Base-by-base conservation (phyloP, 768 basidiomycete species). In the Exsudoporus frostii region DNA sequence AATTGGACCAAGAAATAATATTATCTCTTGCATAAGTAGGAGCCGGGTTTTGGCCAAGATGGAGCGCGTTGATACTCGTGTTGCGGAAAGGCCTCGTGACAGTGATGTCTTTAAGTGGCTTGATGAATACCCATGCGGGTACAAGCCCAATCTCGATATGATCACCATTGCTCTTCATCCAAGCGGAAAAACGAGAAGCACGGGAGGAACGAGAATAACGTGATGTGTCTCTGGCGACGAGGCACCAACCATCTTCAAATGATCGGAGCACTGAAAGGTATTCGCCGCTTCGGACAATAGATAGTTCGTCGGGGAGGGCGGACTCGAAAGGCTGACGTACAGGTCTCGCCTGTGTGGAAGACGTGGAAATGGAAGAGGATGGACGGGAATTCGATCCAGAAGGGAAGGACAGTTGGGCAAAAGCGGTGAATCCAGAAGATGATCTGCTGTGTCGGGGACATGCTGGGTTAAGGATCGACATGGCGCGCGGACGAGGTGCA, bases 181-280 rank as follows among this genome's bases (percentile, higher is more conserved):
- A 33, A 51, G 48, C 7, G 20, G 55, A 60, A 29, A 56, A 20
- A n/a, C 48, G 51, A 7, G 77, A 79, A 50, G 74, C 74, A 52
- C 33, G 70, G 1, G 76, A 77, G 58, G 74, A 74, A 59, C 33
- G 70, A 1, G 76, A 77, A 58, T 74, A 74, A 59, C 24, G 68
- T 63, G 54, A 58, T 54, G 41, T 65, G 54, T 85, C 80, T 27
- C 85, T 74, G 19, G 80, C 83, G 47, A 88, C 85, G 47, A 88
- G 75, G 59, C 85, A 88, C 89, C 89, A 92, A 2, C 88, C 89
- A 52, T 91, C 89, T 53, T 90, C 85, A 60, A 84, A 88, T 5
- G 81, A 81, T 54, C 81, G 80, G 4, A 89, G 74, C 27, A 90
- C 70, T 1, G 78, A 79, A 38, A 91, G 69, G 33, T 72, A 73